Conservation (phyloP, 1,284 basidiomycete genomes). For the Leccinum subrobustum region DNA sequence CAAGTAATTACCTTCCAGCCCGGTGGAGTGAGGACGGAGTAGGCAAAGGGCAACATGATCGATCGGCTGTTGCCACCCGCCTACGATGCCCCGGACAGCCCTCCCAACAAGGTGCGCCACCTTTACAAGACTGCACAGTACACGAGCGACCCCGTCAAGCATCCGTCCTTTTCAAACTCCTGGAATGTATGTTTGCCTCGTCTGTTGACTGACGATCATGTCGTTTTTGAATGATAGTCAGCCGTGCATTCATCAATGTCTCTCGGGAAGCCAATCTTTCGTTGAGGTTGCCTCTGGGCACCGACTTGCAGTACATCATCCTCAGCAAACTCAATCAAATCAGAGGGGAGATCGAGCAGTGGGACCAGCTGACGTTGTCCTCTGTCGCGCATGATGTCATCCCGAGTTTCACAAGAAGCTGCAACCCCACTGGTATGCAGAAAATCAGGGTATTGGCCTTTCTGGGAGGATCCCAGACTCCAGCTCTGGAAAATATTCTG, state of each 20-base stretch:
- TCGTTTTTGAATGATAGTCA: conserved; percentile 11
- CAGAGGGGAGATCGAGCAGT: conserved; percentile 18
- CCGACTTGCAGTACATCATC: conserved; percentile 19
- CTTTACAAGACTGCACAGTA: conserved; percentile 4
- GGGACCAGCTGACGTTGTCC: conserved; percentile 17
- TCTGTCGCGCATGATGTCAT: conserved; percentile 22
- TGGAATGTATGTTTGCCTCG: background rate
- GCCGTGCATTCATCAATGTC: conserved; percentile 18
- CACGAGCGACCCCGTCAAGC: conserved; percentile 12
- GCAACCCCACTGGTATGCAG: no score
- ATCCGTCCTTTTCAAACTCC: background rate
- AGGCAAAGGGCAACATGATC: conserved; percentile 22
- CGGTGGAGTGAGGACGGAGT: conserved; percentile 25
- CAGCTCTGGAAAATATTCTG: no score
- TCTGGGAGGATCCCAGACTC: no score
- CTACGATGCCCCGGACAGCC: conserved; percentile 17
- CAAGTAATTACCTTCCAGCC: conserved; percentile 22
- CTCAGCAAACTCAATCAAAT: conserved; percentile 17
- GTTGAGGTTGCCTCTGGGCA: conserved; percentile 20
- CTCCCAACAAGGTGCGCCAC: conserved; percentile 12
- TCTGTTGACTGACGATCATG: background rate
- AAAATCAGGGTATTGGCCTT: no score
- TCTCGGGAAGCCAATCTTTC: conserved; percentile 22
- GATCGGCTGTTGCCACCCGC: conserved; percentile 15
- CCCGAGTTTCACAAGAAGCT: conserved; percentile 15